These are phyloP conservation scores for Batkoa obscura DNA, from an alignment of 371 early-diverging fungal species.

Conservation along the genomic window DNA sequence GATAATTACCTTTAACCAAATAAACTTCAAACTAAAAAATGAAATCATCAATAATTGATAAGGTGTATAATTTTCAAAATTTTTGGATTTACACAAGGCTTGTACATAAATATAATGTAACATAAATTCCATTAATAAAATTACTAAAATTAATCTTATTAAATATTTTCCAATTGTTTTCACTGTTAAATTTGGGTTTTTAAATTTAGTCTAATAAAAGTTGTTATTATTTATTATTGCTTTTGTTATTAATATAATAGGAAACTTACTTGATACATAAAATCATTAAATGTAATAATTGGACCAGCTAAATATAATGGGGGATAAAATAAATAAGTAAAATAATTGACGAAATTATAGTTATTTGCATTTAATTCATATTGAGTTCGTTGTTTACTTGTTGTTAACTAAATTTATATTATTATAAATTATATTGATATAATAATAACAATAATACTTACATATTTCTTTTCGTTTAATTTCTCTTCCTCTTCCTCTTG, in stretches of 20 bases:
- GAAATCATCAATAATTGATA: constrained; percentile 62
- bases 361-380: constrained; percentile 19
- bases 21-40: constrained; percentile 59
- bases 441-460: neutral
- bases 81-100: constrained; percentile 59
- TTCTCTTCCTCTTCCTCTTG: constrained; percentile 4
- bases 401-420: neutral
- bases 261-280: constrained; percentile 47
- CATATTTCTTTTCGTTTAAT: constrained; percentile 7
- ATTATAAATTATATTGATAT: neutral
- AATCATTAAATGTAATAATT: constrained; percentile 84
- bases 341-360: constrained; percentile 55
- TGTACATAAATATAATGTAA: constrained; percentile 67
- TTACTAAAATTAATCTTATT: constrained; percentile 20
- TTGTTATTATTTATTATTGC: neutral
- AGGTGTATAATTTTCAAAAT: constrained; percentile 51
- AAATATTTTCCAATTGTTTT: constrained; percentile 20
- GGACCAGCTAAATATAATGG: constrained; percentile 91
- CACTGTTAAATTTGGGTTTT: constrained; percentile 18
- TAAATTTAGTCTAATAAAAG: constrained; percentile 21
- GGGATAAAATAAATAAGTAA: constrained; percentile 64
- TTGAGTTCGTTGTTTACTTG: constrained; percentile 39
- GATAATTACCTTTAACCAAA: constrained; percentile 63
- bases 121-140: constrained; percentile 62
- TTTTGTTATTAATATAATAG: neutral